Evolutionary conservation across 2,329 filamentous ascomycete genomes (phyloP), one percentile per base, ranked within the genome.

Genomic region (Hypoxylon sp.): DNA sequence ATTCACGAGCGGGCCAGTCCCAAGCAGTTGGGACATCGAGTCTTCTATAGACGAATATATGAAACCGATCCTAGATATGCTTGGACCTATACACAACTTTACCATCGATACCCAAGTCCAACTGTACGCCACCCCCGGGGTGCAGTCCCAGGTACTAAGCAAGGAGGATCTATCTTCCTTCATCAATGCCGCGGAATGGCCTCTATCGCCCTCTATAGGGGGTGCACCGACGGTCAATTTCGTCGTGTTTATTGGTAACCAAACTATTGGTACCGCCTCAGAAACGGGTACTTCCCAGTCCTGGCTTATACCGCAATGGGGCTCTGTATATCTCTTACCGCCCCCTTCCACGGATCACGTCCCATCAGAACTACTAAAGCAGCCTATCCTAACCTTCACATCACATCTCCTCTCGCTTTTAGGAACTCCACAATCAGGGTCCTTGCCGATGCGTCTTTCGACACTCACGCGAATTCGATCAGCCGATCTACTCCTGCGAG

Each of bases 131-230:
- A 82, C 84, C 1, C 87, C 89, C 0, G 87, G 89, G n/a, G 86
- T 88, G 1, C 85, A 87, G 73, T 84, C 85, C 14, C 82, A 90
- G 23, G 85, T 91, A 0, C 82, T 99, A 36, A 90, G 88, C 74
- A 94, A 93, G 77, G 92, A 97, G 73, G 94, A 97, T 74, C 85
- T 99, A 1, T 93, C 93, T 38, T 94, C 93, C 1, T 99, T 99
- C 76, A 94, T 99, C 80, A 99, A 99, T 75, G 94, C 95, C 2
- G 96, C 96, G 1, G 96, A 99, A 81, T 99, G 96, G 96, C 96
- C 96, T 0, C 82, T 99, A 2, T 97, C 92, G 68, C 95, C 95
- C 0, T 97, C 93, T 62, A 98, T 99, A 72, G 96, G 94, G 45
- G 90, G 89, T 17, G 95, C 95, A 0, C 96, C 96, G 0, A 99